phyloP scores from a whole-genome alignment of 495 filamentous ascomycete species.

The Aspergillus homomorphus region DNA sequence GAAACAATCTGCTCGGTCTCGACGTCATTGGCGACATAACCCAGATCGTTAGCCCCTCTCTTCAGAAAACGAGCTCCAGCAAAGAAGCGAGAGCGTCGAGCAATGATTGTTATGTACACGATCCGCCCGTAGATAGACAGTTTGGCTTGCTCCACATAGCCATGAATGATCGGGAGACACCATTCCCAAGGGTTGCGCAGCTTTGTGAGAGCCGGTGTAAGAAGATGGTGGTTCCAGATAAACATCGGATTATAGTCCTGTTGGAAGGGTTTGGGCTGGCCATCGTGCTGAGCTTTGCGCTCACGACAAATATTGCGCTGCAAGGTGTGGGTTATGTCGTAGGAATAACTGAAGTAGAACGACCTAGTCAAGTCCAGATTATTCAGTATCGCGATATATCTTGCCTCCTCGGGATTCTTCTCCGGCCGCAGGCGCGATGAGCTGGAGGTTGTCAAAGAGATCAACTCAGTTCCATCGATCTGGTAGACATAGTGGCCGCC shows the following conservation, averaged over 20 bases:
- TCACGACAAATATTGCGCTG: slow-evolving; percentile 90
- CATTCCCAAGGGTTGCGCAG: slow-evolving; percentile 86
- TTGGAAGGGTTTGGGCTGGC: slow-evolving; percentile 51
- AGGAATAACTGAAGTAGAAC: slow-evolving; percentile 98
- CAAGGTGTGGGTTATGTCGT: slow-evolving; percentile 89
- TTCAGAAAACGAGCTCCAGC: slow-evolving; percentile 94
- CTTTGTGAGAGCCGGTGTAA: slow-evolving; percentile 66
- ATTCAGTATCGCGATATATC: slow-evolving; percentile 83
- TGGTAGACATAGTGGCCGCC: slow-evolving; percentile 96
- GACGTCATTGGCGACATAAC: slow-evolving; percentile 98
- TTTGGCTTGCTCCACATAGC: slow-evolving; percentile 89
- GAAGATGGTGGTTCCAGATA: slow-evolving; percentile 91
- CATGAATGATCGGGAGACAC: slow-evolving; percentile 95
- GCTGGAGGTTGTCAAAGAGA: slow-evolving; percentile 69
- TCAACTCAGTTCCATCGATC: slow-evolving; percentile 90
- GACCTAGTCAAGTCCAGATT: slow-evolving; percentile 85
- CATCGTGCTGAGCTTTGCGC: slow-evolving; percentile 62
- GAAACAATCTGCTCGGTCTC: slow-evolving; percentile 98
- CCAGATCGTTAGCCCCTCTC: slow-evolving; percentile 89
- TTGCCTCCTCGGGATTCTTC: slow-evolving; percentile 80
- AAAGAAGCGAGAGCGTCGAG: slow-evolving; percentile 87
- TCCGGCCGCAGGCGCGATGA: slow-evolving; percentile 68
- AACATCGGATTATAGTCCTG: slow-evolving; percentile 91
- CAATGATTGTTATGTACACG: slow-evolving; percentile 90
- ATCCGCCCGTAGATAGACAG: slow-evolving; percentile 78